Percentiles rank a stretch among this genome's conserved stretches.
These are phyloP conservation scores for Pichia sp. DNA, from an alignment of 1,139 yeast species.

Conservation along the genomic window DNA sequence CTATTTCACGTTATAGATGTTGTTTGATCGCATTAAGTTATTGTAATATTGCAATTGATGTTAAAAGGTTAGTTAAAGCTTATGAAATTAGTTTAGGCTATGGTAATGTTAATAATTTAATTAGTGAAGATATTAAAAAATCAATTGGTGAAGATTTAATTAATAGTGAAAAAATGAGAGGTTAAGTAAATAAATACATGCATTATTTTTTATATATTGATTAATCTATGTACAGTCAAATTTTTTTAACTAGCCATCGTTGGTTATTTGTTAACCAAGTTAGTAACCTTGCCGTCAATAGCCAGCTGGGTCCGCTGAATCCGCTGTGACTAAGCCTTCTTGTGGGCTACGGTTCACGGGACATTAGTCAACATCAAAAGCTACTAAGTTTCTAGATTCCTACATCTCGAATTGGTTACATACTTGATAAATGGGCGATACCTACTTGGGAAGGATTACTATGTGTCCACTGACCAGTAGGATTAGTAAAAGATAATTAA, in stretches of 20 bases:
- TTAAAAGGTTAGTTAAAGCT: constrained; percentile 68
- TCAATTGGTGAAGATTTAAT: constrained; percentile 68
- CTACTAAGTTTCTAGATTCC: no score
- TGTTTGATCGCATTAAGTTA: constrained; percentile 74
- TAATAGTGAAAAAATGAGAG: constrained; percentile 71
- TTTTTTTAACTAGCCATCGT: background rate
- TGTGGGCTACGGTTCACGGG: no score
- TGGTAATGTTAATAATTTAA: constrained; percentile 64
- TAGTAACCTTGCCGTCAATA: no score
- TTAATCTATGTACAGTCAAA: background rate
- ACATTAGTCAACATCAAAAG: no score
- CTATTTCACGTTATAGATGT: constrained; percentile 80
- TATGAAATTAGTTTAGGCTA: constrained; percentile 87
- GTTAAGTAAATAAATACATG: constrained; percentile 25
- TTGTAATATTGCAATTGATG: constrained; percentile 83
- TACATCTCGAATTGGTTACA: no score
- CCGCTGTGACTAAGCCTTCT: no score
- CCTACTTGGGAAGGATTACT: no score
- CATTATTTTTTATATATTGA: background rate
- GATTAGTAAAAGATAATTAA: no score
- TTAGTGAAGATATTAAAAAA: constrained; percentile 71
- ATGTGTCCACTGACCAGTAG: no score
- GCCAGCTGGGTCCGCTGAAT: no score
- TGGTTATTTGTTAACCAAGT: no score
- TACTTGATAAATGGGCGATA: no score